Evolutionary conservation across 1,284 basidiomycete species (phyloP).

Genomic region (Apiotrichum mycotoxinovorans): DNA sequence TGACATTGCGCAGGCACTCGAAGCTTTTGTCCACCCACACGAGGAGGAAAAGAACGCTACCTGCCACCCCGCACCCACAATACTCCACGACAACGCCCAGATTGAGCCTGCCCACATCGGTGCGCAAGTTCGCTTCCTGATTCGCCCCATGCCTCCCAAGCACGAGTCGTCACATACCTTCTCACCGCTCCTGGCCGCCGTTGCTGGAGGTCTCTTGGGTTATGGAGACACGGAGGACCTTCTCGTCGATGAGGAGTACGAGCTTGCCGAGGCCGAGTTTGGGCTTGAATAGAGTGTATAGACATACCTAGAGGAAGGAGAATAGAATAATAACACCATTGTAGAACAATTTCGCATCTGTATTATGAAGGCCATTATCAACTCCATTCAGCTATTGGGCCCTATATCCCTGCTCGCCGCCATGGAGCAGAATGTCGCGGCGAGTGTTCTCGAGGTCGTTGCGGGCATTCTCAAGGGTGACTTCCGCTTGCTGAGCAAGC

Average conservation of each 20-base stretch:
- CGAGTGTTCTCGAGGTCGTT: constrained; percentile 8
- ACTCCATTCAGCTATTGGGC: too few relatives aligned
- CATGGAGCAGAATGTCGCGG: constrained; percentile 8
- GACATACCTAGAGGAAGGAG: not conserved
- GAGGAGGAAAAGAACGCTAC: not conserved
- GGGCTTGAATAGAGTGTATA: not conserved
- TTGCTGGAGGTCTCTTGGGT: not conserved
- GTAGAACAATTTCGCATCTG: too few relatives aligned
- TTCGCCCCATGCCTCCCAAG: not conserved
- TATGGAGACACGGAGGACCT: not conserved
- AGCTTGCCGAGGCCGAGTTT: not conserved
- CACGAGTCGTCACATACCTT: not conserved
- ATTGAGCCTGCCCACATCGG: not conserved
- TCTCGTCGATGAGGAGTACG: not conserved
- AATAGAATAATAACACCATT: not conserved
- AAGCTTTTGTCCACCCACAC: not conserved
- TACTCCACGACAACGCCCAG: not conserved
- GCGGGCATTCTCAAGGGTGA: constrained; percentile 7
- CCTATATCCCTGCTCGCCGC: not conserved
- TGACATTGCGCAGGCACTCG: not conserved
- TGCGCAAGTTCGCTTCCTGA: constrained; percentile 1
- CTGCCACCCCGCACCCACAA: not conserved
- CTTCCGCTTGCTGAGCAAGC: not conserved
- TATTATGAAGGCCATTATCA: too few relatives aligned
- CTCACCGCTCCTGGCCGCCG: not conserved